These are phyloP conservation scores for Tolypocladium album DNA, from an alignment of 2,329 filamentous ascomycete species.

Conservation along the genomic window DNA sequence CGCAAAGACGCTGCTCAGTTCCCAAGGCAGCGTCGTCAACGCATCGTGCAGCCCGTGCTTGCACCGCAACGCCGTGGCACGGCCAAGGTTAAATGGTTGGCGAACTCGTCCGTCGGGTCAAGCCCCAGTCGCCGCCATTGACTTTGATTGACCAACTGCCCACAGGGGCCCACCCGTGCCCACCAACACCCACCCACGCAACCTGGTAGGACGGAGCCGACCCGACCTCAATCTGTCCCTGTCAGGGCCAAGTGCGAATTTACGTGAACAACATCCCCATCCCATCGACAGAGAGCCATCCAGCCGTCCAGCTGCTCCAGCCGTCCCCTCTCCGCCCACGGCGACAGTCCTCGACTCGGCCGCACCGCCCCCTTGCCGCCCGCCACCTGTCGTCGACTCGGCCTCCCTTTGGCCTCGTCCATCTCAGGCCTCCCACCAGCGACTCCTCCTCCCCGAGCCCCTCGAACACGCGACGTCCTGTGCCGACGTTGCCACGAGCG, in stretches of 20 bases:
- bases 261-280: conserved; percentile 1
- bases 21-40: neutral
- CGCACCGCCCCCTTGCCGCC: neutral
- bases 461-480: neutral
- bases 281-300: neutral
- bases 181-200: neutral
- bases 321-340: neutral
- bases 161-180: neutral
- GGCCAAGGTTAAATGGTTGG: neutral
- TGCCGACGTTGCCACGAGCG: neutral
- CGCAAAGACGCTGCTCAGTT: neutral
- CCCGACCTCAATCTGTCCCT: conserved; percentile 1
- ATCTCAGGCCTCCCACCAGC: neutral
- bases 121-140: neutral
- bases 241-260: conserved; percentile 4
- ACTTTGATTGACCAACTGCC: neutral
- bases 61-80: no score
- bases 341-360: neutral
- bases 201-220: neutral
- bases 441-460: neutral
- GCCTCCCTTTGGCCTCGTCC: neutral
- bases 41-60: neutral
- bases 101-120: neutral
- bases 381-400: neutral
- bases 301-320: neutral